These are phyloP conservation scores for Lolium multiflorum DNA, from an alignment of 176 grass and related monocot genomes.

Conservation along the genomic window DNA sequence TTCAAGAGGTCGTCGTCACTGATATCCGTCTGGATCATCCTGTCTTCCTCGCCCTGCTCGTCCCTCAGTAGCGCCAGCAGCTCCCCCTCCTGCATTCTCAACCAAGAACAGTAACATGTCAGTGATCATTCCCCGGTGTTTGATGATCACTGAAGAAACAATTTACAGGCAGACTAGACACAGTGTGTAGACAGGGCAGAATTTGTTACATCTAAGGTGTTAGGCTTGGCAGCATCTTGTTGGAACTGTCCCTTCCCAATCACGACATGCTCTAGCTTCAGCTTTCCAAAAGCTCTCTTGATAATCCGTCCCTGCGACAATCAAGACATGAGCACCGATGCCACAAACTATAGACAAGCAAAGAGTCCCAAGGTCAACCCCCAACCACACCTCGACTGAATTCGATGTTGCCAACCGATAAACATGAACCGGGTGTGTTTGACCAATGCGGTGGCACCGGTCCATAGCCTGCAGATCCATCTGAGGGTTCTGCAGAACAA, in stretches of 20 bases:
- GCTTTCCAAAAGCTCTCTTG: conserved; percentile 86
- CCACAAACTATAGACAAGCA: neutral
- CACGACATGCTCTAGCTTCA: conserved; percentile 94
- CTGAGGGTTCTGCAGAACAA: conserved; percentile 84
- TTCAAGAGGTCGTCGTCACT: conserved; percentile 61
- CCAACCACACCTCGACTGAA: conserved; percentile 75
- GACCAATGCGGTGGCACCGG: conserved; percentile 95
- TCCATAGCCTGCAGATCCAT: conserved; percentile 99
- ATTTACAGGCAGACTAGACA: neutral
- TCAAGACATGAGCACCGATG: conserved; percentile 4
- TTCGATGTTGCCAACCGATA: conserved; percentile 92
- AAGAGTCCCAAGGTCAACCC: neutral
- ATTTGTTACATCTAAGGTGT: conserved; percentile 56
- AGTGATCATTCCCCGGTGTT: neutral
- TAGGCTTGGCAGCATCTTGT: conserved; percentile 74
- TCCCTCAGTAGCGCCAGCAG: conserved; percentile 76
- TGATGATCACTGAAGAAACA: neutral
- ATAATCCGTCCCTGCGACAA: conserved; percentile 75
- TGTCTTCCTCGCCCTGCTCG: conserved; percentile 68
- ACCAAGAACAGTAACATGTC: neutral
- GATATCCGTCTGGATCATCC: conserved; percentile 78
- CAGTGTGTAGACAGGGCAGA: neutral
- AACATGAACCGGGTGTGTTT: conserved; percentile 88
- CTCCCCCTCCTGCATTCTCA: conserved; percentile 51
- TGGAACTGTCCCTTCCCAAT: conserved; percentile 92